Evolutionary conservation across 2,329 filamentous ascomycete species (phyloP).

Genomic region (Stemphylium beticola): DNA sequence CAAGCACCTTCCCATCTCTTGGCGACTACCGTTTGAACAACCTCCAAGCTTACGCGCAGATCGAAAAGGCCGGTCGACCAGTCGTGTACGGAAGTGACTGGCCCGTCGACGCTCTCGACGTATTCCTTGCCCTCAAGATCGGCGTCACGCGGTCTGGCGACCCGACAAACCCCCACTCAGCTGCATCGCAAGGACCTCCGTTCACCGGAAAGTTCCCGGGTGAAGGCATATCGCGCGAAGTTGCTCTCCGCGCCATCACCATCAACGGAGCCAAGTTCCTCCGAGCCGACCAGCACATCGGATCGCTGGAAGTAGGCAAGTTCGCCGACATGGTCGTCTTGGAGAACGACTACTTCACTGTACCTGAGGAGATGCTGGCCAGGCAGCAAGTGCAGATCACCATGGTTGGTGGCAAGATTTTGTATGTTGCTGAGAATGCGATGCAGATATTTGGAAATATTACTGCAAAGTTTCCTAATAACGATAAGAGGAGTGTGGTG

Average conservation of each 20-base stretch:
- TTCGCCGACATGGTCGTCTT: slow-evolving; percentile 6
- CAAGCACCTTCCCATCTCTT: slow-evolving; percentile 2
- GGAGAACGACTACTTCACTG: slow-evolving; percentile 4
- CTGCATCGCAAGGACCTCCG: slow-evolving; percentile 1
- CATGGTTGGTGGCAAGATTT: slow-evolving; percentile 2
- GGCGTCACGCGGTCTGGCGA: slow-evolving; percentile 4
- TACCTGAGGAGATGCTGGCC: slow-evolving; percentile 4
- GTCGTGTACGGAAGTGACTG: slow-evolving; percentile 8
- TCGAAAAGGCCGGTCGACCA: slow-evolving; percentile 4
- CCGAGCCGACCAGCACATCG: neutral
- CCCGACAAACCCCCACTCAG: slow-evolving; percentile 1
- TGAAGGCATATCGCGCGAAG: slow-evolving; percentile 4
- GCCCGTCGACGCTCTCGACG: slow-evolving; percentile 5
- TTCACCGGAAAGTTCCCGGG: slow-evolving; percentile 2
- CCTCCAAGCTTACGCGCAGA: slow-evolving; percentile 6
- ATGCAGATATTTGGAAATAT: neutral
- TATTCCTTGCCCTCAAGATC: slow-evolving; percentile 4
- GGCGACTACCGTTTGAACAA: slow-evolving; percentile 5
- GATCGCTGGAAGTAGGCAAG: slow-evolving; percentile 3
- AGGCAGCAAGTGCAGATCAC: slow-evolving; percentile 2
- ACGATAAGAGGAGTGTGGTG: neutral
- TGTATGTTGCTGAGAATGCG: slow-evolving; percentile 2
- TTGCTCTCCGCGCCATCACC: slow-evolving; percentile 3
- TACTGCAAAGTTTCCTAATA: slow-evolving; percentile 5
- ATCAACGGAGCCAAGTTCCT: slow-evolving; percentile 5